Conservation (phyloP, 768 basidiomycete genomes). For the Tylopilus sp. region DNA sequence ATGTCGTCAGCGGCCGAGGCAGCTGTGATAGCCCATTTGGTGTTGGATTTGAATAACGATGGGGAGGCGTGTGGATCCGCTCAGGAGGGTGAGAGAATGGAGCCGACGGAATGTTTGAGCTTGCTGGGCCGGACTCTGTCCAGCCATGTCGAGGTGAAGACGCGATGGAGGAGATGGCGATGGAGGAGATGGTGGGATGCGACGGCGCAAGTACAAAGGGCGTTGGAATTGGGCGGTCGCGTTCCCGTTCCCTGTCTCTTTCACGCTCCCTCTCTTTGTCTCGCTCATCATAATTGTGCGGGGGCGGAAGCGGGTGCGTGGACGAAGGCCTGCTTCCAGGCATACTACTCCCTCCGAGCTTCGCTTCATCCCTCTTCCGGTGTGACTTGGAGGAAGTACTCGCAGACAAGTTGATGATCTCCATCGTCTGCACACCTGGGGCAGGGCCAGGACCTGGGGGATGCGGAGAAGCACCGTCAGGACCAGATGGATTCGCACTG, state of each 20-base stretch:
- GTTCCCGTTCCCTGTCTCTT: slow-evolving; percentile 30
- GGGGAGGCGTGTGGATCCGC: slow-evolving; percentile 29
- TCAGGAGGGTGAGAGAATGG: slow-evolving; percentile 27
- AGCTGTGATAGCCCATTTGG: slow-evolving; percentile 23
- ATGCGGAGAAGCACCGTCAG: slow-evolving; percentile 30
- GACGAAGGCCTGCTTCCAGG: slow-evolving; percentile 39
- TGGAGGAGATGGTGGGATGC: slow-evolving; percentile 33
- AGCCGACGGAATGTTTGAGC: slow-evolving; percentile 26
- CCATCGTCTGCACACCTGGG: slow-evolving; percentile 42
- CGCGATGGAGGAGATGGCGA: slow-evolving; percentile 29
- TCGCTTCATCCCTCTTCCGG: slow-evolving; percentile 39
- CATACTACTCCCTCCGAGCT: slow-evolving; percentile 23
- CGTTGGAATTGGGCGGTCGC: slow-evolving; percentile 50
- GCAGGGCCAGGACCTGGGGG: slow-evolving; percentile 34
- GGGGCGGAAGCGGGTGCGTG: slow-evolving; percentile 32
- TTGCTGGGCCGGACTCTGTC: slow-evolving; percentile 28
- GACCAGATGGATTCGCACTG: slow-evolving; percentile 24
- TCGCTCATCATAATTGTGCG: slow-evolving; percentile 27
- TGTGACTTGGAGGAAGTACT: slow-evolving; percentile 30
- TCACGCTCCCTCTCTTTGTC: slow-evolving; percentile 21
- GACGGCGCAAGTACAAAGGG: slow-evolving; percentile 53
- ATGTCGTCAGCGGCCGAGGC: slow-evolving; percentile 28
- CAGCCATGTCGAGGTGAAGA: slow-evolving; percentile 46
- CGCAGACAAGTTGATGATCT: slow-evolving; percentile 47
- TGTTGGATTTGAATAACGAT: slow-evolving; percentile 23